A percentile compares a stretch with the other conserved stretches of the same genome.
Conservation (phyloP, 768 basidiomycete species). For the Mycena rebaudengoi region DNA sequence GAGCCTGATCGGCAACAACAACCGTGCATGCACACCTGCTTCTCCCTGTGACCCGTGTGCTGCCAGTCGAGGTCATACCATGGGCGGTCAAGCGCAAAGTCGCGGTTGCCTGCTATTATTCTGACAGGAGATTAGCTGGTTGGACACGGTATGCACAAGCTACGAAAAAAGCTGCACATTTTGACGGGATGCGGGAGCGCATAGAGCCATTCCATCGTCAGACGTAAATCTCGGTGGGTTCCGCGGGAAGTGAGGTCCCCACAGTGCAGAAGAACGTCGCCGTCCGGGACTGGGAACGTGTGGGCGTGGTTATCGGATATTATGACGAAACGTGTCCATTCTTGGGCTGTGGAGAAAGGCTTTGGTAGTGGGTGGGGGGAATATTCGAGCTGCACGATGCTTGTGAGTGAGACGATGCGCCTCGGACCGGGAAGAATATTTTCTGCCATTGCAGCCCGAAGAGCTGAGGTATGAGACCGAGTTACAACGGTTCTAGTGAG, state of each 20-base stretch:
- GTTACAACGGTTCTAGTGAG: too few species aligned
- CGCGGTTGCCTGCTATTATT: conserved; percentile 79
- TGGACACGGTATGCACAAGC: background rate
- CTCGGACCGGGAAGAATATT: background rate
- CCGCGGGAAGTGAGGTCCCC: conserved; percentile 72
- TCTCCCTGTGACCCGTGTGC: conserved; percentile 33
- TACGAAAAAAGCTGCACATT: conserved; percentile 43
- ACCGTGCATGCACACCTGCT: conserved; percentile 39
- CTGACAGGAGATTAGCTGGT: conserved; percentile 38
- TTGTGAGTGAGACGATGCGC: conserved; percentile 32
- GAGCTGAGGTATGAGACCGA: too few species aligned
- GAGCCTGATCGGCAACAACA: conserved; percentile 22
- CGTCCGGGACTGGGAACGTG: conserved; percentile 57
- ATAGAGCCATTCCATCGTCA: conserved; percentile 67
- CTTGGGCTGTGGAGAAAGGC: conserved; percentile 40
- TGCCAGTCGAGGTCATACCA: conserved; percentile 49
- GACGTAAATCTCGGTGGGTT: conserved; percentile 49
- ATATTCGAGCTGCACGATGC: conserved; percentile 50
- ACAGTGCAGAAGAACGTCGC: conserved; percentile 72
- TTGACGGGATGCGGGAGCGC: conserved; percentile 65
- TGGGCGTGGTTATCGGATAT: conserved; percentile 65
- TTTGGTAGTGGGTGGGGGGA: conserved; percentile 31
- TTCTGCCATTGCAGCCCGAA: background rate
- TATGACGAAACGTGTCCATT: conserved; percentile 68
- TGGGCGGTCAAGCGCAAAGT: conserved; percentile 52